These are phyloP conservation scores for Elaphomyces granulatus DNA, from an alignment of 495 filamentous ascomycete species.

Conservation along the genomic window DNA sequence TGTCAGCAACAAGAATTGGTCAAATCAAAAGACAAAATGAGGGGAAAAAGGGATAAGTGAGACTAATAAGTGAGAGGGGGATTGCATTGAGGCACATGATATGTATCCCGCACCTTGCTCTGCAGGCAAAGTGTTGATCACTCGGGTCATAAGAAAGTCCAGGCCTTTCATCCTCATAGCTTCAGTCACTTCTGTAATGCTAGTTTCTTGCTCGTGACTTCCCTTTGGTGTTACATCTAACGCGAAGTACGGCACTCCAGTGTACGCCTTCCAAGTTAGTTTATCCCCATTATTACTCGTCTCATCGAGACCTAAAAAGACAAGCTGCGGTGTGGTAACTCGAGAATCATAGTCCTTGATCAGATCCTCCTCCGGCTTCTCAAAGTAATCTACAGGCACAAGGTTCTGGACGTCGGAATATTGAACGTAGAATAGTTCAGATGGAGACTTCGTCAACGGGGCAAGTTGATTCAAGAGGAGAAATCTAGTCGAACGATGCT, in stretches of 20 bases:
- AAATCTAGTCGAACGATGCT: slow-evolving; percentile 55
- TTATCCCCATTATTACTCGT: slow-evolving; percentile 27
- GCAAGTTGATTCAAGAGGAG: slow-evolving; percentile 65
- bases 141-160: slow-evolving; percentile 43
- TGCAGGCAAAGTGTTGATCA: slow-evolving; percentile 42
- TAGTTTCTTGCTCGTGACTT: slow-evolving; percentile 32
- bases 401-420: slow-evolving; percentile 50
- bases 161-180: slow-evolving; percentile 43
- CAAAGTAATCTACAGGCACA: slow-evolving; percentile 58
- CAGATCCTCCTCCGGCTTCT: slow-evolving; percentile 54
- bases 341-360: slow-evolving; percentile 62
- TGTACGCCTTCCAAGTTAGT: slow-evolving; percentile 46
- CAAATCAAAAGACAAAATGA: no score
- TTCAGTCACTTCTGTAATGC: slow-evolving; percentile 33
- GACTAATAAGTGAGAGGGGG: slow-evolving; percentile 5
- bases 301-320: slow-evolving; percentile 86
- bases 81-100: neutral
- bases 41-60: no score
- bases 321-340: slow-evolving; percentile 46
- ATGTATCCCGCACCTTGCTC: slow-evolving; percentile 38
- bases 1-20: no score
- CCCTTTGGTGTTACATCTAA: slow-evolving; percentile 72
- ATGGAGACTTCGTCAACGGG: slow-evolving; percentile 48
- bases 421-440: slow-evolving; percentile 45
- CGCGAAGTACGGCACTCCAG: slow-evolving; percentile 71